Evolutionary conservation across 371 early-diverging fungal species (phyloP), one percentile per base, ranked within the genome.

Genomic region (Mortierella sp.): DNA sequence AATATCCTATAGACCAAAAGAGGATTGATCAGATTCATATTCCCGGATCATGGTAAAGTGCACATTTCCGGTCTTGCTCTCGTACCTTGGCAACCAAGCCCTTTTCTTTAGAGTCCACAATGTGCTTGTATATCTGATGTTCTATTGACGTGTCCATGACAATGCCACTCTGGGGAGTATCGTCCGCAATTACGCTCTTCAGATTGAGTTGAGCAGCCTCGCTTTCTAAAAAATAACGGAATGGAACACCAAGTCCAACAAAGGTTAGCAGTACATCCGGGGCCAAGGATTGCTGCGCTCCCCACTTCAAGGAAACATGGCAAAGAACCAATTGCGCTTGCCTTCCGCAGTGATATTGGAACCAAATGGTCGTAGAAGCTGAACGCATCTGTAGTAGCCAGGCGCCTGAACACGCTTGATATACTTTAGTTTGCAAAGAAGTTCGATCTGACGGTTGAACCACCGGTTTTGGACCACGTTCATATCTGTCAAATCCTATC

Each of bases 371-470:
- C 64, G 53, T 42, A 73, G 1, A 6, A 73, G 61, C 24, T 73
- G 60, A 10, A 73, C 47, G 23, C 74, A 73, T 24, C 74, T 55
- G 24, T 59, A 31, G 10, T 54, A 14, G 2, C 64, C 68, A 2
- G 64, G 56, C 1, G 54, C 64, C 9, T 64, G 51, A n/a, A 73
- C 64, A 2, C 74, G 74, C 43, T 73, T 63, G 49, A 73, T 64
- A 18, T 73, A 73, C 49, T 73, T 73, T 27, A 73, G 58, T 14
- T 67, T 67, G 49, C 64, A 59, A 9, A 73, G 61, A 3, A 68
- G 58, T n/a, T 73, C 69, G 30, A 73, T 67, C 26, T 73, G 74
- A 18, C 74, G 30, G 42, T 73, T 63, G 51, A 73, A 73, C 74
- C 74, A 73, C 13, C 74, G 59, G 52, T 64, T 73, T 18, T 73